These are phyloP conservation scores for Aphanomyces stellatus DNA, from an alignment of 352 stramenopile species.

Conservation along the genomic window DNA sequence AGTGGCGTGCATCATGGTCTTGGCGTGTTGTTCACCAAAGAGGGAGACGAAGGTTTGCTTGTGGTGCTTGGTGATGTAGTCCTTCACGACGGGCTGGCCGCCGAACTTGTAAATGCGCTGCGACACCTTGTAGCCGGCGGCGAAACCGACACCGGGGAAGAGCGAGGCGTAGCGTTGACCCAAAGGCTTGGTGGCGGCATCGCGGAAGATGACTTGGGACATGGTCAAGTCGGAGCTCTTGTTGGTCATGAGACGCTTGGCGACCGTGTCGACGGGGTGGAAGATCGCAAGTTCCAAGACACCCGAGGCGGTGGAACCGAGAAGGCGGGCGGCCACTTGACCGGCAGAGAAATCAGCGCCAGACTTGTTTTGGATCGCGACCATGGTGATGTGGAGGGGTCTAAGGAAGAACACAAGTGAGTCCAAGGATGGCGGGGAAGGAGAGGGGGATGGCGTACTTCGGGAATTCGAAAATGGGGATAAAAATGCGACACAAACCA, in stretches of 20 bases:
- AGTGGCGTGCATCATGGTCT: conserved; percentile 89
- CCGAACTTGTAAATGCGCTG: conserved; percentile 97
- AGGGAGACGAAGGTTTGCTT: conserved; percentile 74
- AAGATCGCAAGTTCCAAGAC: conserved; percentile 93
- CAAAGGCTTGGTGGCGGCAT: conserved; percentile 70
- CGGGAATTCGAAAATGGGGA: not conserved
- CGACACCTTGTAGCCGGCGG: conserved; percentile 93
- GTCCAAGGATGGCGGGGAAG: no score
- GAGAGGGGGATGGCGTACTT: no score
- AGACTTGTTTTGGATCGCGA: conserved; percentile 10
- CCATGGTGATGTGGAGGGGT: no score
- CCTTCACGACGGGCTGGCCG: conserved; percentile 89
- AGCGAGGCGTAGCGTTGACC: conserved; percentile 77
- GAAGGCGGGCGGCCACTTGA: conserved; percentile 66
- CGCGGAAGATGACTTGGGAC: conserved; percentile 84
- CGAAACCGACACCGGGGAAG: conserved; percentile 90
- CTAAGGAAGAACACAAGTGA: no score
- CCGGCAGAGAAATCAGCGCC: conserved; percentile 25
- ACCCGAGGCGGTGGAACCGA: conserved; percentile 88
- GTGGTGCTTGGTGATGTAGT: conserved; percentile 88
- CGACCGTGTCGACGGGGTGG: conserved; percentile 92
- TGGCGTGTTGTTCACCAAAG: conserved; percentile 90
- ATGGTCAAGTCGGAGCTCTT: conserved; percentile 43
- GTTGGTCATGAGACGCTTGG: conserved; percentile 94
- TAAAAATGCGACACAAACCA: not conserved